Base-by-base conservation (phyloP, 176 grass and related monocot genomes). In the Guadua angustifolia region DNA sequence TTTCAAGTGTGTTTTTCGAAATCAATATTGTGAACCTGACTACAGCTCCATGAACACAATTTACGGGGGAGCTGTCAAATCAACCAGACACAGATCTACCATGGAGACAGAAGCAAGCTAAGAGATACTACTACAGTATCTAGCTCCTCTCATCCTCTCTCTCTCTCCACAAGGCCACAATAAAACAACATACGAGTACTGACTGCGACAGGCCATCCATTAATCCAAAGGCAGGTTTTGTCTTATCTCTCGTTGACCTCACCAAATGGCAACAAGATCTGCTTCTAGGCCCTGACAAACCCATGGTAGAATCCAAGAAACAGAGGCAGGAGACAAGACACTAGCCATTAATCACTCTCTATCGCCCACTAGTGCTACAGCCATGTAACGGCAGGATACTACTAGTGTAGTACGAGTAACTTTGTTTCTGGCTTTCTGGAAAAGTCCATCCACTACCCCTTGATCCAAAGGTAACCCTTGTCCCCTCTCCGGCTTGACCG, bases 401-500 rank as follows among this genome's bases (percentile, higher is more conserved):
- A 52, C 50, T 18, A 52, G 0, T 2, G 50, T 52, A 7, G 39
- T 36, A 36, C 3, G 4, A 49, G 3, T 15, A 49, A 15, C 12
- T 4, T 13, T 13, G 63, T 42, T 43, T 11, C 14, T 13, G 36
- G 4, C 35, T 69, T 11, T 72, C 18, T 38, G 11, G 3, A 49
- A 72, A 73, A 61, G 18, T 15, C 6, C 10, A 11, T 33, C 22
- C 35, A 36, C 35, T 42, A 9, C 10, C 1, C 9, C 47, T 49
- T 72, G 29, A 79, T 71, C 66, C 9, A 55, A 9, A 57, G 14
- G 33, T 21, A 61, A 35, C 9, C 14, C 42, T 50, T 82, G 85
- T 74, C 77, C 52, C 49, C 64, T 64, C 39, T 49, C 19, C 8
- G 71, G 85, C 82, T 82, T 82, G 89, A 88, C 85, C 65, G 18